Base-by-base conservation (phyloP, 2,329 filamentous ascomycete genomes). In the Fusarium continuum region DNA sequence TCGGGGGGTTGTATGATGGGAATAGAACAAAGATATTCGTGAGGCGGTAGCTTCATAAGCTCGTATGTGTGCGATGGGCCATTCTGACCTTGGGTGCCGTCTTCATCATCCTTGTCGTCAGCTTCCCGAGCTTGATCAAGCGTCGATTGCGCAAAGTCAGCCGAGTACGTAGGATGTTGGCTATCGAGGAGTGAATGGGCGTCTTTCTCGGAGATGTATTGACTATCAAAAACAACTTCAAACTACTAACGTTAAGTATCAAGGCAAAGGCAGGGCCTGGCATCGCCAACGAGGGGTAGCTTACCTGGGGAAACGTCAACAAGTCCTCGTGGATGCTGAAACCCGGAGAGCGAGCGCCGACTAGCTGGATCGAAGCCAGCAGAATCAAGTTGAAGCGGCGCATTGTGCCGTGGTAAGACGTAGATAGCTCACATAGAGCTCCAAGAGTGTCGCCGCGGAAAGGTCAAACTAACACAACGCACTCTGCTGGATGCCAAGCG, bases 281-380 rank as follows among this genome's bases (percentile, higher is more conserved):
- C 36, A 45, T 31, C 49, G 23, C 20, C 47, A 29, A 35, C 48
- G 41, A 60, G 36, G 48, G 47, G 48, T 22, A 35, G 71, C 81
- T 64, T 81, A 94, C 91, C 84, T 95, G 92, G 10, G 93, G 93
- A 77, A 90, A 92, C 16, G 92, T 92, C 53, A 96, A 83, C 46
- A 97, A 77, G 74, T 97, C 93, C 73, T 96, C 92, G 71, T 95
- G 88, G 53, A 96, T 91, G 78, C 89, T 96, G 80, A 97, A 97
- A 50, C 81, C 78, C 8, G 79, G 80, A 39, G 83, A 81, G 39
- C 81, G 80, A 66, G 83, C 84, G 63, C 68, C 70, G 67, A 76
- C 78, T 25, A 84, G 77, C 74, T 78, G 81, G 64, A 79, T 67
- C 43, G 72, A 71, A 38, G 78, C 78, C 54, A 85, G 71, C 40